These are phyloP conservation scores for Amauroascus niger DNA, from an alignment of 2,329 filamentous ascomycete genomes.

Conservation along the genomic window DNA sequence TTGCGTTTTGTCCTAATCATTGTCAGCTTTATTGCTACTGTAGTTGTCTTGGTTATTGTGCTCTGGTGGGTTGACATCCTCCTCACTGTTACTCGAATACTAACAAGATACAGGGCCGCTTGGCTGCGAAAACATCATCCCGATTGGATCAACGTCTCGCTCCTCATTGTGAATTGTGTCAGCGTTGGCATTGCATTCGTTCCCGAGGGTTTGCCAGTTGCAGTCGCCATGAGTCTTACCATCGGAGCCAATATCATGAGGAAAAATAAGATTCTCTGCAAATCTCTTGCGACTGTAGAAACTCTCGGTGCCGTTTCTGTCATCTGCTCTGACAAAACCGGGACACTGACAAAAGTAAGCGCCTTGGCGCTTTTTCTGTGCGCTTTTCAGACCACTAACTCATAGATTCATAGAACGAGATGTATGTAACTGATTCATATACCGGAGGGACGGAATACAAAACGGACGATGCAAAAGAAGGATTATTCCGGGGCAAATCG, in stretches of 20 bases:
- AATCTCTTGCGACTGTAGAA: slow-evolving; percentile 68
- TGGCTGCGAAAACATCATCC: slow-evolving; percentile 61
- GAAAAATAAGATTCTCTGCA: slow-evolving; percentile 68
- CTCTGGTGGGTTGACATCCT: slow-evolving; percentile 46
- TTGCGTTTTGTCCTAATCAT: slow-evolving; percentile 63
- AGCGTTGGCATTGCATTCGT: slow-evolving; percentile 66
- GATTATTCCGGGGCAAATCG: slow-evolving; percentile 22
- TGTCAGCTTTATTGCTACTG: slow-evolving; percentile 54
- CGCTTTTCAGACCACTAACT: background rate
- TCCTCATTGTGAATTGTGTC: slow-evolving; percentile 63
- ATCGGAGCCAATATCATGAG: slow-evolving; percentile 69
- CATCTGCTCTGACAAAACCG: slow-evolving; percentile 69
- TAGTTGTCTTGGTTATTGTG: slow-evolving; percentile 46
- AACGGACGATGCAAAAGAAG: slow-evolving; percentile 44
- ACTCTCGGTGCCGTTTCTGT: slow-evolving; percentile 63
- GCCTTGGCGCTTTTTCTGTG: background rate
- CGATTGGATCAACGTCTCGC: slow-evolving; percentile 61
- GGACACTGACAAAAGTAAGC: slow-evolving; percentile 37
- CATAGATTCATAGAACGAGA: slow-evolving; percentile 47
- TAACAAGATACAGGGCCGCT: slow-evolving; percentile 44
- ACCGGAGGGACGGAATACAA: slow-evolving; percentile 47
- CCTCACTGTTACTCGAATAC: background rate
- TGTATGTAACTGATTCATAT: slow-evolving; percentile 61
- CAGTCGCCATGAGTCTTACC: slow-evolving; percentile 59
- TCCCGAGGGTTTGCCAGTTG: slow-evolving; percentile 62